Percentiles rank a stretch among this genome's conserved stretches.
Evolutionary conservation across 345 rosid species (phyloP).

Genomic region (Turritis glabra): DNA sequence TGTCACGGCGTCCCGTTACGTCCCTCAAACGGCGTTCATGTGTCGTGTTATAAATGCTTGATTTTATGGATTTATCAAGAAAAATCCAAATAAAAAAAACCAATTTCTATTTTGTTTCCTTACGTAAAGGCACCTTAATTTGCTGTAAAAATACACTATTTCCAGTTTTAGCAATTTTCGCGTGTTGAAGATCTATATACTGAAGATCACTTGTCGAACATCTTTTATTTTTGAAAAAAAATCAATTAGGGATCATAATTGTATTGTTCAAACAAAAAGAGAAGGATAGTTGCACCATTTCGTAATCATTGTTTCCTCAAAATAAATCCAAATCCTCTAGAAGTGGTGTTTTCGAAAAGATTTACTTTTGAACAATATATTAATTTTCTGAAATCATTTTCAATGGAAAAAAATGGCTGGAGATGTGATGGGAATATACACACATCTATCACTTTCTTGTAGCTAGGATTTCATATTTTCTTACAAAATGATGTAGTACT

Average conservation of each 20-base stretch:
- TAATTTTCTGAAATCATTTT: neutral
- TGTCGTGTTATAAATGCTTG: neutral
- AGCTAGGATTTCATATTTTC: slow-evolving; percentile 27
- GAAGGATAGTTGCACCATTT: slow-evolving; percentile 12
- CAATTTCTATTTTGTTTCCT: neutral
- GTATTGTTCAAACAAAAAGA: neutral
- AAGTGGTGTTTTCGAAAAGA: slow-evolving; percentile 19
- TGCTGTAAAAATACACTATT: neutral
- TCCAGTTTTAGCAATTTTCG: neutral
- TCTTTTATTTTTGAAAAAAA: neutral
- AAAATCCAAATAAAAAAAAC: neutral
- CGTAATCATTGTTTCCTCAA: slow-evolving; percentile 20
- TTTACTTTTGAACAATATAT: neutral
- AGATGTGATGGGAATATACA: slow-evolving; percentile 40
- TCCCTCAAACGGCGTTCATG: slow-evolving; percentile 30
- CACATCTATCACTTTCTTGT: slow-evolving; percentile 32
- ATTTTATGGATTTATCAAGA: neutral
- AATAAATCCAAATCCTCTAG: slow-evolving; percentile 22
- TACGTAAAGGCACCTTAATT: neutral
- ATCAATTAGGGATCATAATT: neutral
- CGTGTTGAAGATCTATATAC: neutral
- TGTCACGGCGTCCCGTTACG: slow-evolving; percentile 30
- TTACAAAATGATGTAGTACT: slow-evolving; percentile 15
- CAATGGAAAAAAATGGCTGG: slow-evolving; percentile 28
- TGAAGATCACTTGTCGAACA: neutral